Percentiles rank a stretch among this genome's conserved stretches.
These are phyloP conservation scores for Penicillium sp. DNA, from an alignment of 2,329 filamentous ascomycete species.

Conservation along the genomic window DNA sequence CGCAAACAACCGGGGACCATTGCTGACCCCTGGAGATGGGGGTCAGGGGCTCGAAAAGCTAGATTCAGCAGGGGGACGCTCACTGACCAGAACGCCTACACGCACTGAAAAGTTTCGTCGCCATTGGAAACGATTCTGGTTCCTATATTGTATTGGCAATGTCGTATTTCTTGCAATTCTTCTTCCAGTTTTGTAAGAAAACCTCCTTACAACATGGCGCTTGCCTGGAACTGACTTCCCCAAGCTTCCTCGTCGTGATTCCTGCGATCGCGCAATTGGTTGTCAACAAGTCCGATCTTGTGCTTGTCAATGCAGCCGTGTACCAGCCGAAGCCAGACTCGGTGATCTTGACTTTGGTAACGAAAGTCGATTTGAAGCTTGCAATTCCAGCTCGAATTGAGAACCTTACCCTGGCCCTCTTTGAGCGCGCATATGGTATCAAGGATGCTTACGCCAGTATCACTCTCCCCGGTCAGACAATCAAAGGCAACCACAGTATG, in stretches of 20 bases:
- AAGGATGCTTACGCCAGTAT: constrained; percentile 18
- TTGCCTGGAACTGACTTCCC: background rate
- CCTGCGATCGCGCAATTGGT: constrained; percentile 50
- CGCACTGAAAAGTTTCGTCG: constrained; percentile 38
- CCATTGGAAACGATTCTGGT: constrained; percentile 47
- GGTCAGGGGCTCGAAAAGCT: constrained; percentile 10
- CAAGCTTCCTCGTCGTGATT: constrained; percentile 49
- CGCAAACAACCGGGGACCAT: constrained; percentile 11
- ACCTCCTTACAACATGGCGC: background rate
- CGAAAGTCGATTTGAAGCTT: constrained; percentile 21
- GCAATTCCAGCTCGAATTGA: constrained; percentile 21
- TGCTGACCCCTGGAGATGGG: constrained; percentile 8
- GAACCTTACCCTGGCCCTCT: constrained; percentile 15
- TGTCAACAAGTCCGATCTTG: constrained; percentile 44
- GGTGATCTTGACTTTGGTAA: constrained; percentile 19
- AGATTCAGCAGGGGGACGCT: constrained; percentile 11
- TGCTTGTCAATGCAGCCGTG: constrained; percentile 30
- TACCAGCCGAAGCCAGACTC: constrained; percentile 21
- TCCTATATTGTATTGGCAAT: constrained; percentile 45
- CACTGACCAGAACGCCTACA: constrained; percentile 8
- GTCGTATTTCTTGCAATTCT: constrained; percentile 48
- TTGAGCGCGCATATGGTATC: constrained; percentile 13
- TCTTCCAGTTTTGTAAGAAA: constrained; percentile 48
- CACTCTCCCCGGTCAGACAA: constrained; percentile 18
- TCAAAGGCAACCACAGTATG: constrained; percentile 23